Base-by-base conservation (phyloP, 441 rosid species). In the Brassica balearica region DNA sequence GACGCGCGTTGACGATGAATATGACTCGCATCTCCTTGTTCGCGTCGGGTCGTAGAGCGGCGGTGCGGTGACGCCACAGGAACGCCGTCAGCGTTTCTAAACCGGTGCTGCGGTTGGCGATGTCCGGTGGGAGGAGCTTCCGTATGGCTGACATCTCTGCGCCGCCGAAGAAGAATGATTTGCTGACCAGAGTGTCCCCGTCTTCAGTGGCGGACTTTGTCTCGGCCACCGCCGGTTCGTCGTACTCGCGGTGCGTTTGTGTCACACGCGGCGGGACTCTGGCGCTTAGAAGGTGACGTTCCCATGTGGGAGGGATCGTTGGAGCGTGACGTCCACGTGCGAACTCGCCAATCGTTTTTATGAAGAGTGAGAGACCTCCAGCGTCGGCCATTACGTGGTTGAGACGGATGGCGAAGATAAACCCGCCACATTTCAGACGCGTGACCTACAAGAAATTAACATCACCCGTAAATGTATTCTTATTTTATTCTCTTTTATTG, bases 31-130 rank as follows among this genome's bases (percentile, higher is more conserved):
- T 80, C 46, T 82, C 81, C 9, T 87, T 78, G 3, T 70, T 43
- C 0, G 84, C 81, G 8, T 81, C 70, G 0, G 84, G 75, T 46
- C 67, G 22, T 1, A 86, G 67, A 22, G 91, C 86, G 1, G 38
- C 2, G 0, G 86, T 84, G 14, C 88, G 89, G 9, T 79, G 83
- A 29, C 81, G 82, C 91, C 92, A 87, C 1, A 87, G 2, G 67
- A 78, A 84, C 1, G 89, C 83, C 0, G 85, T 66, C 5, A 87
- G 51, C 1, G 41, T 23, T n/a, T 89, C 91, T 3, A 81, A 43
- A 4, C 46, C 34, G 0, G 89, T 78, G 76, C 75, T 83, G 3
- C 19, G 2, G 12, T 64, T 56, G 36, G 56, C 48, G 1, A 78
- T 82, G 8, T 61, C 20, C 0, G 4, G 65, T 0, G 87, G 83